Evolutionary conservation across 108 stramenopile genomes (phyloP), one percentile per base, ranked within the genome.

Genomic region (Craspedostauros australis): DNA sequence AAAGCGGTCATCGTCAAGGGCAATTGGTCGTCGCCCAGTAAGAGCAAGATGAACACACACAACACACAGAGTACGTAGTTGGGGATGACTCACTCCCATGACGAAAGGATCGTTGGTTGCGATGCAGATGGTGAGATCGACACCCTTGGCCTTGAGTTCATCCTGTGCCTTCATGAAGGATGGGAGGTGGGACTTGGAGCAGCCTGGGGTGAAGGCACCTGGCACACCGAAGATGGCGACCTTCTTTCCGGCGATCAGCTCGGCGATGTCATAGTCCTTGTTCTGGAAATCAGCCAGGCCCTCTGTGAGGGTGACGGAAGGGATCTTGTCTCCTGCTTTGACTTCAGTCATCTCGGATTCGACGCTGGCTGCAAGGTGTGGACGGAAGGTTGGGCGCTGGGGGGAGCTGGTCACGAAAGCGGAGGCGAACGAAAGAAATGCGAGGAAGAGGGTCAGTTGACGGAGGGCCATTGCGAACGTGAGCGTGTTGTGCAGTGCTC

Each of bases 171-270:
- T 55, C 38, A 94, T 86, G 49, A 90, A 94, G 15, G 79, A 81
- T n/a, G 93, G 88, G 15, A 94, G 66, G 43, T 94, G 93, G 8
- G 77, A 77, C 59, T 94, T 94, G 53, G 65, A 68, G 54, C 88
- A 94, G 6, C 83, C 83, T n/a, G 84, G 87, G 30, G 93, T 94
- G 54, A 94, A 94, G 11, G 93, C 93, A 15, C 93, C 93, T 0
- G 93, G 93, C n/a, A 94, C 86, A 23, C 86, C 88, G 62, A 94
- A 88, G 38, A 94, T 88, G 34, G 83, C 85, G 0, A 86, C 88
- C 46, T 86, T 90, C 66, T 90, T 90, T 27, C 82, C 88, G 0
- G 74, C 68, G 42, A 79, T 75, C 16, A 86, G 62, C 33, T 84
- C 83, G 8, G 69, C 43, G 11, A 87, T 41, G 32, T 80, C 59